Evolutionary conservation across 78 protist genomes (phyloP).

Genomic region (slime mould (Dictyostelium discoideum)): DNA sequence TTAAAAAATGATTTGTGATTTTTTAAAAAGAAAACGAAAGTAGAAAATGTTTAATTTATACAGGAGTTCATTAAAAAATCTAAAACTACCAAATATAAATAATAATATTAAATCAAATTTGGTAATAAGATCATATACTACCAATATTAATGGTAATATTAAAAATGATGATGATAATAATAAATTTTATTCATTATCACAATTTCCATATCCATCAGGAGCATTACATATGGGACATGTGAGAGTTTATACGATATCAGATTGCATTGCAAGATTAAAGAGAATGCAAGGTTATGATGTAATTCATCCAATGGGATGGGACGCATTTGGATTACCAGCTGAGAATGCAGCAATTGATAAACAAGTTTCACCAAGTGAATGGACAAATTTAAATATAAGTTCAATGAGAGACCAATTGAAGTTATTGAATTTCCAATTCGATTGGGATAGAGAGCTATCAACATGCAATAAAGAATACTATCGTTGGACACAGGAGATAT

Average conservation of each 20-base stretch:
- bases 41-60: not conserved
- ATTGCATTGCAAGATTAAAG: slow-evolving; percentile 84
- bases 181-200: slow-evolving; percentile 80
- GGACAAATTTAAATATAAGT: slow-evolving; percentile 90
- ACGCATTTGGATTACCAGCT: slow-evolving; percentile 96
- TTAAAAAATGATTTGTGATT: not conserved
- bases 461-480: slow-evolving; percentile 91
- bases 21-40: not conserved
- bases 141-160: not conserved
- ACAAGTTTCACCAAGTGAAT: slow-evolving; percentile 77
- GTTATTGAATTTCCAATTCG: slow-evolving; percentile 73
- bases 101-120: not conserved
- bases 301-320: slow-evolving; percentile 97
- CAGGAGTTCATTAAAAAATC: not conserved
- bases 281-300: slow-evolving; percentile 87
- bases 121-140: not conserved
- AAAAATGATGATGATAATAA: not conserved
- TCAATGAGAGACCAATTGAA: slow-evolving; percentile 87
- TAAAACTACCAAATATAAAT: not conserved
- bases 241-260: slow-evolving; percentile 90
- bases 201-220: slow-evolving; percentile 95
- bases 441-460: slow-evolving; percentile 89
- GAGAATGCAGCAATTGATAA: slow-evolving; percentile 94
- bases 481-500: slow-evolving; percentile 97
- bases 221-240: slow-evolving; percentile 94